Evolutionary conservation across 2,329 filamentous ascomycete genomes (phyloP).

Genomic region (Botrytis deweyae): DNA sequence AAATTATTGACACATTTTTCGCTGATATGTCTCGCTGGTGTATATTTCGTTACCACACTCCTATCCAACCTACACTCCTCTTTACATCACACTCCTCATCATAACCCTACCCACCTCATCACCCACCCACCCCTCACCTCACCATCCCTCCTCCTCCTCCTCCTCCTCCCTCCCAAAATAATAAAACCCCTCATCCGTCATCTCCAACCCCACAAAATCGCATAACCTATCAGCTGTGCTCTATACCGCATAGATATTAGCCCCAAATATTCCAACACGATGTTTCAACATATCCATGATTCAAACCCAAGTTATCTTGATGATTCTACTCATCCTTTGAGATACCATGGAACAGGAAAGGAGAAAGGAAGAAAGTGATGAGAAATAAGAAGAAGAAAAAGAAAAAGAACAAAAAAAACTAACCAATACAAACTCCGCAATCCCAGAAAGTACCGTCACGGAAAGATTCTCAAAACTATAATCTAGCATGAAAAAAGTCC

Average conservation of each 20-base stretch:
- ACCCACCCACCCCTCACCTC: too few relatives aligned
- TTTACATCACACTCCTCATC: not conserved
- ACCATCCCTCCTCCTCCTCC: not conserved
- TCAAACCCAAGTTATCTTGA: not conserved
- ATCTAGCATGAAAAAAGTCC: not conserved
- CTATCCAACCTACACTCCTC: not conserved
- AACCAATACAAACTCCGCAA: not conserved
- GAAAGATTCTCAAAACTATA: not conserved
- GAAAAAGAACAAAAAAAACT: not conserved
- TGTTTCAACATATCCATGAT: not conserved
- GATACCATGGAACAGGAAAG: rapidly evolving
- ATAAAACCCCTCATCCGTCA: not conserved
- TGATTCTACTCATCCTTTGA: rapidly evolving
- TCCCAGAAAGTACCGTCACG: not conserved
- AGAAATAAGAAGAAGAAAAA: too few relatives aligned
- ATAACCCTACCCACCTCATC: too few relatives aligned
- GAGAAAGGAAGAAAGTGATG: not conserved
- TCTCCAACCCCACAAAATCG: not conserved
- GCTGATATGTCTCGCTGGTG: not conserved
- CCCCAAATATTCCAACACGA: not conserved
- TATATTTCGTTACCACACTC: not conserved
- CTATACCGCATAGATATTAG: not conserved
- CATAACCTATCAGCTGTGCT: not conserved
- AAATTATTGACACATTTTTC: not conserved
- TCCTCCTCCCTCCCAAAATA: not conserved